A percentile compares a stretch with the other conserved stretches of the same genome.
These are phyloP conservation scores for Quercus rubra DNA, from an alignment of 306 rosid species.

Conservation along the genomic window DNA sequence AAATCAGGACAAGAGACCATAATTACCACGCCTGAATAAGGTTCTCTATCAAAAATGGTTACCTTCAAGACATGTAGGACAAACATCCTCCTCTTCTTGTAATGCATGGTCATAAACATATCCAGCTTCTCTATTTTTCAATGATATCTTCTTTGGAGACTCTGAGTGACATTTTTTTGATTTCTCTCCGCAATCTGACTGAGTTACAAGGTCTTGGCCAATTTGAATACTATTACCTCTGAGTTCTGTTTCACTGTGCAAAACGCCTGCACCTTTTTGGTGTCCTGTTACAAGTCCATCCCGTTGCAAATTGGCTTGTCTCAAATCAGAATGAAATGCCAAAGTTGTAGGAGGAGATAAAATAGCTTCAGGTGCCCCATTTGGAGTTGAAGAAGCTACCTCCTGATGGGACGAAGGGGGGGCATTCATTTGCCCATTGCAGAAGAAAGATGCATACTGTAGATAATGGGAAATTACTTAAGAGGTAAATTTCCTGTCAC, in stretches of 20 bases:
- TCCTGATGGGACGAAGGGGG: neutral
- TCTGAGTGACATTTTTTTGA: neutral
- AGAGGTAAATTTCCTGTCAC: neutral
- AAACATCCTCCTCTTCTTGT: conserved; percentile 15
- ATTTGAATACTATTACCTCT: neutral
- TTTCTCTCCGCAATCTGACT: neutral
- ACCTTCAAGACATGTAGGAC: conserved; percentile 36
- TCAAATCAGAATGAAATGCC: neutral
- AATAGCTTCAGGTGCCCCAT: neutral
- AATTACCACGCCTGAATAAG: neutral
- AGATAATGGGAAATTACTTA: neutral
- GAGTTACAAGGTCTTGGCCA: too few relatives aligned
- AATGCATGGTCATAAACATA: neutral
- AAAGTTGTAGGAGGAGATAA: neutral
- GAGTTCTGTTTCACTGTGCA: neutral
- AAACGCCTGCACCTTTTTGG: neutral
- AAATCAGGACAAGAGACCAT: neutral
- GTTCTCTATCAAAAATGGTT: neutral
- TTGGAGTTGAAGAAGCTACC: neutral
- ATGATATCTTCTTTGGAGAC: neutral
- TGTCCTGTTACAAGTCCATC: neutral
- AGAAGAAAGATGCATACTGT: neutral
- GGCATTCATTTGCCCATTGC: neutral
- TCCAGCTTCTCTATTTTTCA: neutral
- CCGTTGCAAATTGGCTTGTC: neutral